Percentiles rank a stretch among this genome's conserved stretches.
phyloP scores from a whole-genome alignment of 495 filamentous ascomycete species.

The Daldinia loculata region DNA sequence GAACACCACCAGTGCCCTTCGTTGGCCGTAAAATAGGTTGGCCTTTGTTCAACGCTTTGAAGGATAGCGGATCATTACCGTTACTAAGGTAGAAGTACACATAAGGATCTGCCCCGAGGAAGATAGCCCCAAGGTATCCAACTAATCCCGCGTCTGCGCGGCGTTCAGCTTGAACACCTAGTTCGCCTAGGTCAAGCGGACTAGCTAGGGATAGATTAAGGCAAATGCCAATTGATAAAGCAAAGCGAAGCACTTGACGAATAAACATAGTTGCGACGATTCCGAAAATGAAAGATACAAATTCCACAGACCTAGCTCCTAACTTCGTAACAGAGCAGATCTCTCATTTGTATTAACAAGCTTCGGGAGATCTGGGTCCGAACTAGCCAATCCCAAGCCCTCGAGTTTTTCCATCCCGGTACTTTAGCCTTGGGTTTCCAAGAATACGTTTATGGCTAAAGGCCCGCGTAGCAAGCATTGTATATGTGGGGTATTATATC shows the following conservation, averaged over 20 bases:
- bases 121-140: conserved; percentile 62
- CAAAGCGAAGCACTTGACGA: conserved; percentile 24
- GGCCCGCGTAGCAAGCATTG: not conserved
- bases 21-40: conserved; percentile 59
- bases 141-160: conserved; percentile 54
- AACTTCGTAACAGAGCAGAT: conserved; percentile 7
- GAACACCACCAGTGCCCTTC: conserved; percentile 59
- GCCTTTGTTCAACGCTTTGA: conserved; percentile 58
- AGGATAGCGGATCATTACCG: conserved; percentile 57
- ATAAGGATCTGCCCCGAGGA: conserved; percentile 61
- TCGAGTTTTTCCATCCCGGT: conserved; percentile 19
- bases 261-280: conserved; percentile 28
- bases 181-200: conserved; percentile 33
- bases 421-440: conserved; percentile 26
- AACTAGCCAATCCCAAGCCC: conserved; percentile 26
- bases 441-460: conserved; percentile 17
- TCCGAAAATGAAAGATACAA: conserved; percentile 3
- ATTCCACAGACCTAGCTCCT: conserved; percentile 20
- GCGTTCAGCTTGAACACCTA: conserved; percentile 28
- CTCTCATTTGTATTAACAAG: conserved; percentile 31
- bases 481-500: conserved; percentile 25
- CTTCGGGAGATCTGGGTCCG: conserved; percentile 37
- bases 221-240: conserved; percentile 23
- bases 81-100: conserved; percentile 64
- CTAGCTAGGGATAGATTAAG: conserved; percentile 19